Evolutionary conservation across 345 rosid genomes (phyloP).

Genomic region (Anastatica hierochuntica): DNA sequence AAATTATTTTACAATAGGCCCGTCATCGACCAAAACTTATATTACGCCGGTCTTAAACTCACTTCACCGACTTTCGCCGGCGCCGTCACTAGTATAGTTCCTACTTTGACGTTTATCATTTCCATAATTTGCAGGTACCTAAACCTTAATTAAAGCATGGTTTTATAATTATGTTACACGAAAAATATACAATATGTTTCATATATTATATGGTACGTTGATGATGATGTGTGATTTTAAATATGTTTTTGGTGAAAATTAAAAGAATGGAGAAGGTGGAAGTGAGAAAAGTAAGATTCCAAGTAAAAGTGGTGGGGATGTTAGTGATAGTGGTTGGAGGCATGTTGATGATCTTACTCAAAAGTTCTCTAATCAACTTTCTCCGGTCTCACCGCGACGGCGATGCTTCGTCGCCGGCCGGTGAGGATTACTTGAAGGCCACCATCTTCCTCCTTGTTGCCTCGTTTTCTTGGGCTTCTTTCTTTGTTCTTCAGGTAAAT

Average conservation of each 20-base stretch:
- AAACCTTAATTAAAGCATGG: too few species aligned
- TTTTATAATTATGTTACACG: too few species aligned
- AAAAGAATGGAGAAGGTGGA: slow-evolving; percentile 77
- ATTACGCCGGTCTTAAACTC: slow-evolving; percentile 72
- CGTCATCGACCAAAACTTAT: slow-evolving; percentile 85
- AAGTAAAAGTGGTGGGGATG: slow-evolving; percentile 80
- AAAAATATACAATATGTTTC: too few species aligned
- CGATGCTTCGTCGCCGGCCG: neutral
- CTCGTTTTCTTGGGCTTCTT: slow-evolving; percentile 83
- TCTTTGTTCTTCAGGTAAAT: slow-evolving; percentile 81
- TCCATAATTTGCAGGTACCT: slow-evolving; percentile 51
- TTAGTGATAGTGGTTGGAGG: slow-evolving; percentile 78
- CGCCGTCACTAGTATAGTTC: slow-evolving; percentile 83
- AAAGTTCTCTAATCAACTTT: slow-evolving; percentile 48
- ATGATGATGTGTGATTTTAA: neutral
- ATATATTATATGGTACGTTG: too few species aligned
- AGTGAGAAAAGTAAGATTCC: slow-evolving; percentile 61
- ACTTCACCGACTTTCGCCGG: slow-evolving; percentile 88
- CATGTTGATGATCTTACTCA: slow-evolving; percentile 72
- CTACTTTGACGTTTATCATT: slow-evolving; percentile 84
- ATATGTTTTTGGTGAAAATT: slow-evolving; percentile 6
- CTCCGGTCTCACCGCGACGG: slow-evolving; percentile 47
- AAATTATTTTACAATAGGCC: slow-evolving; percentile 65
- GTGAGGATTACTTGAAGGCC: slow-evolving; percentile 51
- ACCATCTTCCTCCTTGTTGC: slow-evolving; percentile 72